Base-by-base conservation (phyloP, 2,329 filamentous ascomycete genomes). In the Ophiognomonia clavigignenti-juglandacearum region DNA sequence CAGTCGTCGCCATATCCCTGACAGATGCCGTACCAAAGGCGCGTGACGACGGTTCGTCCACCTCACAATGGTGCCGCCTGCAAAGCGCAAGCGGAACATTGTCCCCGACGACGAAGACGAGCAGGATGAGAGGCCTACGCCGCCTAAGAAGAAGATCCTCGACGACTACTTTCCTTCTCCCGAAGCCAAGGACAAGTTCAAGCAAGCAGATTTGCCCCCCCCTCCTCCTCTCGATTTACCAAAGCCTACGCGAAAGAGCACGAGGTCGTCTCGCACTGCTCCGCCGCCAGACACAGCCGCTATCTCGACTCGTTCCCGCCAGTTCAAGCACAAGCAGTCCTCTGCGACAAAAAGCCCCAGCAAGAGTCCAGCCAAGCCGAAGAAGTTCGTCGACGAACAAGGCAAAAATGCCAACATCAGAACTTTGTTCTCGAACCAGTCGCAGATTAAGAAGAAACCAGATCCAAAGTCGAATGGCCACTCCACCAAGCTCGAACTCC, bases 361-460 rank as follows among this genome's bases (percentile, higher is more conserved):
- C 50, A 61, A 64, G 14, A 78, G 74, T 51, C 74, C 76, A 53
- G 54, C 36, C 64, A 57, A 65, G 57, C 51, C 13, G 59, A 64
- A 20, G 69, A 77, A 73, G 56, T 51, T 60, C 3, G 70, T 64
- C 23, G 63, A 61, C 6, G 75, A 77, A 43, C 78, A 72, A 53
- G 73, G 71, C 5, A 78, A 74, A 52, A 75, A 74, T 6, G 78
- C 71, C 4, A 75, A 84, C 54, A 66, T 85, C 13, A 69, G 74
- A 56, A 72, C 76, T 0, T 68, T 84, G 16, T 85, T 85, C 54
- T 81, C 79, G 16, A 81, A 73, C 41, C 81, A 85, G 59, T 74
- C 74, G 7, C 75, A 81, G 53, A n/a, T n/a, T n/a, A 72, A 69
- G 32, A 69, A 68, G 18, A 60, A 67, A 27, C 64, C 61, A 44